Conservation (phyloP, 345 rosid species). For the Salix suchowensis region DNA sequence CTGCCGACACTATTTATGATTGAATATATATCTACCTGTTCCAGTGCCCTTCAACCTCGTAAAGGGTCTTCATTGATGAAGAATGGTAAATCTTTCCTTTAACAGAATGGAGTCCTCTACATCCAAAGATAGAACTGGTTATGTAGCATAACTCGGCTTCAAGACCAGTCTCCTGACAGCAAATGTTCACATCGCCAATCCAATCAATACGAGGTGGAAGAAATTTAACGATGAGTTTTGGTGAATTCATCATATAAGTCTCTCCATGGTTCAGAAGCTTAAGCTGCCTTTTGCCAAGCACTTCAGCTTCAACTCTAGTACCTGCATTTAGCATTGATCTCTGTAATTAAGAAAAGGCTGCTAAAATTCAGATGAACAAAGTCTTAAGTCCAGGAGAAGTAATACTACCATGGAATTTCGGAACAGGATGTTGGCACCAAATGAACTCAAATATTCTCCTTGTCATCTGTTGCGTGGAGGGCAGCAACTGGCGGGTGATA, state of each 20-base stretch:
- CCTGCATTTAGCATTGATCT: conserved; percentile 27
- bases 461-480: conserved; percentile 73
- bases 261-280: conserved; percentile 53
- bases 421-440: conserved; percentile 60
- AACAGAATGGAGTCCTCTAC: conserved; percentile 37
- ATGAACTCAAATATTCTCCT: conserved; percentile 51
- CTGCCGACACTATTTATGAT: not conserved
- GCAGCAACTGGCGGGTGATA: conserved; percentile 87
- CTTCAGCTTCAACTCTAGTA: conserved; percentile 58
- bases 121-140: conserved; percentile 37
- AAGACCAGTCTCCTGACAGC: conserved; percentile 57
- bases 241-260: conserved; percentile 75
- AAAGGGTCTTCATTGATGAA: conserved; percentile 38
- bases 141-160: conserved; percentile 52
- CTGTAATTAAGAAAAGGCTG: not conserved
- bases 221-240: conserved; percentile 53
- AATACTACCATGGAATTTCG: conserved; percentile 57
- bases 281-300: conserved; percentile 55
- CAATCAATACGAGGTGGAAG: conserved; percentile 64
- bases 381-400: not conserved
- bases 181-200: conserved; percentile 54
- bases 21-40: conserved; percentile 44
- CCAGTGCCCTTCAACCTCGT: conserved; percentile 67
- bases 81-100: conserved; percentile 61
- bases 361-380: not conserved